Evolutionary conservation across 805 yeast species (phyloP).

Genomic region (Starmerella apicola): DNA sequence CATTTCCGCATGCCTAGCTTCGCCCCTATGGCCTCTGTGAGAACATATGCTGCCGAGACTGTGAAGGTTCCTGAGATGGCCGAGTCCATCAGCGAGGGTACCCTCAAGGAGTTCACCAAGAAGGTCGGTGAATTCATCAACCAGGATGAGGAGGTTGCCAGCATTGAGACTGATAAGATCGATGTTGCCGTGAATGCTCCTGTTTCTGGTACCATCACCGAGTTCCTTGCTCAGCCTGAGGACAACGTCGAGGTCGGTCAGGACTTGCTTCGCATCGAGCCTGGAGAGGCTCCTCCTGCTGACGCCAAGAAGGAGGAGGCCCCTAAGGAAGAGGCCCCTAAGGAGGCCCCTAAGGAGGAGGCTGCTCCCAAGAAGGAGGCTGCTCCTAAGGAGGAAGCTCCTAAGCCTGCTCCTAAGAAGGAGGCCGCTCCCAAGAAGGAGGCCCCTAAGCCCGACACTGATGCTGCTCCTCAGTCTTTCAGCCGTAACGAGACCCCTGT

Average conservation of each 20-base stretch:
- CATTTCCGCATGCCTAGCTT: not conserved
- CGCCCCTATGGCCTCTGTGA: slow-evolving; percentile 3
- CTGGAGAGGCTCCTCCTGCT: slow-evolving; percentile 56
- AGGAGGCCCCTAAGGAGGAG: slow-evolving; percentile 25
- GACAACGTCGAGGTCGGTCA: slow-evolving; percentile 96
- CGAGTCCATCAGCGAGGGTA: slow-evolving; percentile 95
- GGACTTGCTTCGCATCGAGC: slow-evolving; percentile 75
- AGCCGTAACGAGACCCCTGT: slow-evolving; percentile 82
- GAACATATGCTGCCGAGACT: slow-evolving; percentile 27
- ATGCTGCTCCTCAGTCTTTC: slow-evolving; percentile 32
- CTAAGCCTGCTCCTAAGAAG: slow-evolving; percentile 22
- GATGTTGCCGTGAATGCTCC: slow-evolving; percentile 97
- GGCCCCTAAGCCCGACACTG: slow-evolving; percentile 23
- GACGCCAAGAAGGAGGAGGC: slow-evolving; percentile 28
- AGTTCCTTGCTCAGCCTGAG: slow-evolving; percentile 68
- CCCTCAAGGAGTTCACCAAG: slow-evolving; percentile 48
- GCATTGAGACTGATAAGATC: slow-evolving; percentile 96
- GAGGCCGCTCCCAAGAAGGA: slow-evolving; percentile 23
- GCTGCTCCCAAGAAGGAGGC: slow-evolving; percentile 23
- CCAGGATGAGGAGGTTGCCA: slow-evolving; percentile 83
- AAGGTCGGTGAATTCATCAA: slow-evolving; percentile 79
- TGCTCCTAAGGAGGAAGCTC: slow-evolving; percentile 23
- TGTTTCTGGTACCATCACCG: slow-evolving; percentile 75
- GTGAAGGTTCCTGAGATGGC: slow-evolving; percentile 98
- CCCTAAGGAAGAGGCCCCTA: slow-evolving; percentile 23